Conservation (phyloP, 176 grass and related monocot genomes). For the Pharus latifolius region DNA sequence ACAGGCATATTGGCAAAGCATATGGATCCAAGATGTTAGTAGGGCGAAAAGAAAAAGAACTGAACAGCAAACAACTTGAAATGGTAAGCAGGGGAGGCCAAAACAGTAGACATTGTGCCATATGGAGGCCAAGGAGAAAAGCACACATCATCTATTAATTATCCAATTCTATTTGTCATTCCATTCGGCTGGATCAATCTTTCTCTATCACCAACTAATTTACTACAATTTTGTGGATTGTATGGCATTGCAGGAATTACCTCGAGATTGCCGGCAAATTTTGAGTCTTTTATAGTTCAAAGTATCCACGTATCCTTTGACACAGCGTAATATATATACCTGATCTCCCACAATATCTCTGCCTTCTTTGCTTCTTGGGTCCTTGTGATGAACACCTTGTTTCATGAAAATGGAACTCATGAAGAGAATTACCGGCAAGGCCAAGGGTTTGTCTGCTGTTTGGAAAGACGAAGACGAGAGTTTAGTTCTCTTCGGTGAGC, state of each 20-base stretch:
- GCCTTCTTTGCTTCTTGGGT: neutral
- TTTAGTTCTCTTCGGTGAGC: slow-evolving; percentile 47
- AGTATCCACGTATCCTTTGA: slow-evolving; percentile 7
- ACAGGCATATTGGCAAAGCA: no score
- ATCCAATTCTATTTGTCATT: neutral
- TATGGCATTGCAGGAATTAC: slow-evolving; percentile 6
- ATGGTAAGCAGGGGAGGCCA: neutral
- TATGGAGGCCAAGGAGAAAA: slow-evolving; percentile 38
- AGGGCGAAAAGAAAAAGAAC: neutral
- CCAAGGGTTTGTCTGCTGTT: neutral
- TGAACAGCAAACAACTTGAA: neutral
- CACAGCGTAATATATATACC: neutral
- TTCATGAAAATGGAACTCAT: slow-evolving; percentile 20
- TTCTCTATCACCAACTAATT: slow-evolving; percentile 9
- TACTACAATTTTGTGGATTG: slow-evolving; percentile 25
- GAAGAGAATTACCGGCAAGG: slow-evolving; percentile 6
- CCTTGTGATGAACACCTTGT: neutral
- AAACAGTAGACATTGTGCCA: slow-evolving; percentile 7
- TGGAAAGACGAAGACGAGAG: slow-evolving; percentile 47
- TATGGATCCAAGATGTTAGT: neutral
- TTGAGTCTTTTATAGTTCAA: neutral
- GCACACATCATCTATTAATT: neutral
- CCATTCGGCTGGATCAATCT: neutral
- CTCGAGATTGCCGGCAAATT: slow-evolving; percentile 32
- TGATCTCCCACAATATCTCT: neutral